Evolutionary conservation across 805 yeast genomes (phyloP).

Genomic region (Metschnikowia proteae): DNA sequence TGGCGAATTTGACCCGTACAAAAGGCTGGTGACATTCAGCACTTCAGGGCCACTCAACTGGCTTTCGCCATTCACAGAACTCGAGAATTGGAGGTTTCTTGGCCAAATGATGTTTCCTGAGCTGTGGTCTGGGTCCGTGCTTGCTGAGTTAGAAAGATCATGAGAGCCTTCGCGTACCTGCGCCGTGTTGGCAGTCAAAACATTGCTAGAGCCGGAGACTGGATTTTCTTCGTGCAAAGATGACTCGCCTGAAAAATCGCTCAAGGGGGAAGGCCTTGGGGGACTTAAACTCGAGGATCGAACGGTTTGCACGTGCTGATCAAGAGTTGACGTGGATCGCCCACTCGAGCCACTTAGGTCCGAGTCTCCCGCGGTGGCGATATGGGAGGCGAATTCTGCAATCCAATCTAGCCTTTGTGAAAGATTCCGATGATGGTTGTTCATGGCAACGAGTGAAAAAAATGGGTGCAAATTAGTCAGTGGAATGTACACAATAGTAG

Average conservation of each 20-base stretch:
- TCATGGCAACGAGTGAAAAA: constrained; percentile 1
- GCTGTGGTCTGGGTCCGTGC: background rate
- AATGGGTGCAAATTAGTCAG: constrained; percentile 1
- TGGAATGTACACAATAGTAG: background rate
- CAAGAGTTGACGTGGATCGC: background rate
- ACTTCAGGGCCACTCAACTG: background rate
- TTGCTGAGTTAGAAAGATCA: background rate
- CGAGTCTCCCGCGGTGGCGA: constrained; percentile 6
- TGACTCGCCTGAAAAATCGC: background rate
- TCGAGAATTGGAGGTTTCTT: background rate
- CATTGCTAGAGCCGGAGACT: background rate
- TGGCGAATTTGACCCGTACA: background rate
- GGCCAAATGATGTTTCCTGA: background rate
- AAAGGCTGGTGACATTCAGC: background rate
- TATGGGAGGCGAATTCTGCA: constrained; percentile 24
- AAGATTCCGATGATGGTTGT: constrained; percentile 2
- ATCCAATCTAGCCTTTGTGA: constrained; percentile 21
- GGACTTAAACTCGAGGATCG: constrained; percentile 3
- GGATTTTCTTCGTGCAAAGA: background rate
- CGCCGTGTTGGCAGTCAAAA: background rate
- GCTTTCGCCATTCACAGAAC: no score
- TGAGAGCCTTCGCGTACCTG: background rate
- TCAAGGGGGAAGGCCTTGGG: background rate
- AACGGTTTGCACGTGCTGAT: constrained; percentile 4
- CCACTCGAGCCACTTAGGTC: constrained; percentile 4